A percentile compares a stretch with the other conserved stretches of the same genome.
Conservation (phyloP, 2,329 filamentous ascomycete genomes). For the Neonectria hederae region DNA sequence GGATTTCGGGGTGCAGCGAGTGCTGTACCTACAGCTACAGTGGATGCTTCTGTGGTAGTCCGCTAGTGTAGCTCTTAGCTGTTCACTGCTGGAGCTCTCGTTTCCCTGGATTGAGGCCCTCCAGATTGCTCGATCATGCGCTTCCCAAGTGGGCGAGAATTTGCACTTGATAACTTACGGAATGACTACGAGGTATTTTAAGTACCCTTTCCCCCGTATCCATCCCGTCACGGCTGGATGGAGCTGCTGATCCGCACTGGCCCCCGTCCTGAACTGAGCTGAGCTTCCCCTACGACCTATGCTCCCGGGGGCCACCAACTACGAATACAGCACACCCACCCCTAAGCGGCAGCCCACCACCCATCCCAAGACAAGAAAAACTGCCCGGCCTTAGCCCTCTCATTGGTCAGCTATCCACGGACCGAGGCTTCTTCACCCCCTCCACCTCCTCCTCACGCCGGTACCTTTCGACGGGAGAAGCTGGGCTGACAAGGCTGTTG, state of each 20-base stretch:
- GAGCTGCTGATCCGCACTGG: background rate
- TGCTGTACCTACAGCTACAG: conserved; percentile 4
- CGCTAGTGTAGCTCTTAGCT: background rate
- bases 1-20: background rate
- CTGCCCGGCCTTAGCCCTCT: background rate
- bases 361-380: conserved; percentile 6
- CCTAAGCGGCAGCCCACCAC: background rate
- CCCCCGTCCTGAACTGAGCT: background rate
- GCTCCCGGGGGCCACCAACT: background rate
- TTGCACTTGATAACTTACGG: background rate
- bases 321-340: background rate
- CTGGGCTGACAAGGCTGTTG: conserved; percentile 7
- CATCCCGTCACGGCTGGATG: background rate
- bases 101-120: background rate
- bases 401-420: conserved; percentile 19
- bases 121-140: background rate
- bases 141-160: background rate
- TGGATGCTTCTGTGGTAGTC: background rate
- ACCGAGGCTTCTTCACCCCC: conserved; percentile 17
- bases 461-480: conserved; percentile 14
- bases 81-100: background rate
- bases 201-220: background rate
- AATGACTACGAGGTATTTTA: background rate
- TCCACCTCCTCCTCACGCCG: background rate
- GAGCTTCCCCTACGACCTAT: background rate